phyloP scores from a whole-genome alignment of 306 rosid genomes.

The Betula pendula region DNA sequence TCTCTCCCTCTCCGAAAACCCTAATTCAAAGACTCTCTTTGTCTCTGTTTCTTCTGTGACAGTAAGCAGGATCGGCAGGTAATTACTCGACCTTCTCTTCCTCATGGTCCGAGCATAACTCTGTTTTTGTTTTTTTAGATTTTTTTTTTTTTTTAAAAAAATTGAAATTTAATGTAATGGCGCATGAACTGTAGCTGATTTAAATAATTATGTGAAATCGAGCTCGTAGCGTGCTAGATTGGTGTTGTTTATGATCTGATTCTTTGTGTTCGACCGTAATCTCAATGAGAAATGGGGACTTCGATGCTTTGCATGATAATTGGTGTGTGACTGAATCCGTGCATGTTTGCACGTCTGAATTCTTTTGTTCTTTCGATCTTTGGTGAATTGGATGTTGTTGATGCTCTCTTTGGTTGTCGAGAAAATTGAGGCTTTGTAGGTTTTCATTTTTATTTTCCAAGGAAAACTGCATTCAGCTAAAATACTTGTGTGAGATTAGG shows the following conservation, averaged over 20 bases:
- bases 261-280: constrained; percentile 28
- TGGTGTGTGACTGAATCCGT: constrained; percentile 30
- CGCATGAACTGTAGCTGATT: constrained; percentile 32
- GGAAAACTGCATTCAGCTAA: constrained; percentile 19
- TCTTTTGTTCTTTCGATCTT: constrained; percentile 30
- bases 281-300: constrained; percentile 20
- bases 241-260: constrained; percentile 23
- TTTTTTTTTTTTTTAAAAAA: background rate
- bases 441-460: constrained; percentile 9
- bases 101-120: constrained; percentile 8
- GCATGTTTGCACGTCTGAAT: constrained; percentile 13
- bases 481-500: constrained; percentile 14
- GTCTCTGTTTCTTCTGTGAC: constrained; percentile 21
- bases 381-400: constrained; percentile 41
- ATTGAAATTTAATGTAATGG: constrained; percentile 9
- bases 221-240: constrained; percentile 31
- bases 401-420: constrained; percentile 20
- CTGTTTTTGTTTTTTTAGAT: constrained; percentile 11
- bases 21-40: constrained; percentile 55
- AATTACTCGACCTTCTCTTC: constrained; percentile 25
- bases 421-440: constrained; percentile 24
- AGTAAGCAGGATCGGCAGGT: constrained; percentile 70
- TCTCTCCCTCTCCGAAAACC: constrained; percentile 55
- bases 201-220: constrained; percentile 37
- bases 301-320: constrained; percentile 29